Base-by-base conservation (phyloP, 305 asterid genomes). In the Solanum aculeatissimum region DNA sequence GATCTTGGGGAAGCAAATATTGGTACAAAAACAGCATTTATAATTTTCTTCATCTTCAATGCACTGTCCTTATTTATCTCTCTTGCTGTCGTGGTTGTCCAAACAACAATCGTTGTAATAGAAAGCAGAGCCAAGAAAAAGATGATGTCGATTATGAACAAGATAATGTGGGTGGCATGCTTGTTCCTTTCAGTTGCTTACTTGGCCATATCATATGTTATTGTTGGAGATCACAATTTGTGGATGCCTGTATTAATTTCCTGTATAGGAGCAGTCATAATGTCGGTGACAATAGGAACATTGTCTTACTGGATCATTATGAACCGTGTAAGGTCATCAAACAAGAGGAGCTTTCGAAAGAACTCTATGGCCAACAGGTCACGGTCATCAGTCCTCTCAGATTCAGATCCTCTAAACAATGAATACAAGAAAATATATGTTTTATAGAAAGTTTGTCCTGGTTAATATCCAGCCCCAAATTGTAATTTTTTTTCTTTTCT, bases 131-230 rank as follows among this genome's bases (percentile, higher is more conserved):
- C 89, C 6, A 87, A 87, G 89, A 87, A 82, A 82, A 85, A 85
- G 58, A 70, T 87, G 87, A 87, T 85, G 89, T 83, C 89, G 0
- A 66, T 87, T 16, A 87, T 87, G 40, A 87, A 87, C 84, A 87
- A 87, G 86, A 29, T 87, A 27, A 85, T 87, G 89, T 87, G 89
- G 89, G 68, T 87, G 83, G 89, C 89, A 19, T 85, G 89, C 54
- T 80, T 87, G 85, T 85, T 87, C 49, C 43, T 87, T 18, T 84
- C 89, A 10, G 84, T 87, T 13, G 86, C 89, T n/a, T 87, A 81
- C 83, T 82, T 85, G 82, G 83, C 89, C 40, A 27, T 87, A 62
- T 72, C 87, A 6, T 87, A 81, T 45, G 32, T 87, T 12, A 71
- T 87, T 16, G 87, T 87, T 54, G 89, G 89, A 1, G 15, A 85